Conservation (phyloP, 2,329 filamentous ascomycete species). For the Ophiostoma sp. region DNA sequence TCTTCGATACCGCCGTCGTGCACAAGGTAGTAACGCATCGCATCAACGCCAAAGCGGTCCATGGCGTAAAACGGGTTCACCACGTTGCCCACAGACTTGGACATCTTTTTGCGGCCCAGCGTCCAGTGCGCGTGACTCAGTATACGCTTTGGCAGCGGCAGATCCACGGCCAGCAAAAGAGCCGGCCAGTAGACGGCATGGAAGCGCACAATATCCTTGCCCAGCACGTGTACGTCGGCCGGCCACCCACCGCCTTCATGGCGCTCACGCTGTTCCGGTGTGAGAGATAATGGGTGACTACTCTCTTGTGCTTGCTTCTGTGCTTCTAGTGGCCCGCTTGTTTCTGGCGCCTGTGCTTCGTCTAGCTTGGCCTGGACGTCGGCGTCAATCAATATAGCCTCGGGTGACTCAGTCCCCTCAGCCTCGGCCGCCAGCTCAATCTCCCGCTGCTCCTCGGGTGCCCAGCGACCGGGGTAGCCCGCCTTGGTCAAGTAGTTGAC, state of each 20-base stretch:
- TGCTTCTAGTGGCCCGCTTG: no score
- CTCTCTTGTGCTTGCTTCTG: not conserved
- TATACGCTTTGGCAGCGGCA: conserved; percentile 72
- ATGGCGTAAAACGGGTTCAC: conserved; percentile 92
- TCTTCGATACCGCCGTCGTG: conserved; percentile 69
- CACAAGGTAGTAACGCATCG: conserved; percentile 83
- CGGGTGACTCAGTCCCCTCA: conserved; percentile 13
- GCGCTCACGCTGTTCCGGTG: conserved; percentile 38
- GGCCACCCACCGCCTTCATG: conserved; percentile 66
- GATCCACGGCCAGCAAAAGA: conserved; percentile 78
- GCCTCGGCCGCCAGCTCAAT: conserved; percentile 13
- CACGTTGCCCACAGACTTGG: conserved; percentile 89
- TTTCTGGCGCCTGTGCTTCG: not conserved
- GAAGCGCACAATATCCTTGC: conserved; percentile 94
- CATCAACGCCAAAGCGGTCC: conserved; percentile 80
- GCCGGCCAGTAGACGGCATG: conserved; percentile 98
- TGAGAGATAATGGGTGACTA: not conserved
- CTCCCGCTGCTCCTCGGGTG: conserved; percentile 41
- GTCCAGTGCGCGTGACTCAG: conserved; percentile 95
- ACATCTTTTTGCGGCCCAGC: conserved; percentile 87
- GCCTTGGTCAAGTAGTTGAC: conserved; percentile 88
- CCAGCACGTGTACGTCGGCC: conserved; percentile 84
- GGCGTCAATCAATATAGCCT: conserved; percentile 5
- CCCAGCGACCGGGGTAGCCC: conserved; percentile 67
- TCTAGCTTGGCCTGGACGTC: conserved; percentile 15